phyloP scores from a whole-genome alignment of 306 rosid species.

The Carpinus viminea region DNA sequence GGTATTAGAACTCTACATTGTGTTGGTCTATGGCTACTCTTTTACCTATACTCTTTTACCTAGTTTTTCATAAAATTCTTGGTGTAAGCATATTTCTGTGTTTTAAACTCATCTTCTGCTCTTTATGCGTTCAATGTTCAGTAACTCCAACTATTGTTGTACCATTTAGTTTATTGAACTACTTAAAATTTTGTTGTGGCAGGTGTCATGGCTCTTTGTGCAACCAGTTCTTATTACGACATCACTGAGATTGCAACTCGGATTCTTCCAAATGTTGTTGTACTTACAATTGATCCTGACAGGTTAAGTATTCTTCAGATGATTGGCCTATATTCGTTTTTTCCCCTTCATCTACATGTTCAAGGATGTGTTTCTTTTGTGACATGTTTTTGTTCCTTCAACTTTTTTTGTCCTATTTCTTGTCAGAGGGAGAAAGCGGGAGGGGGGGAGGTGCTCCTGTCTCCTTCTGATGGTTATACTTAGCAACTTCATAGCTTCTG shows the following conservation, averaged over 20 bases:
- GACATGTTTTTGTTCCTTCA: not conserved
- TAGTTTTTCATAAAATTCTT: not conserved
- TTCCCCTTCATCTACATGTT: not conserved
- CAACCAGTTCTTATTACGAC: slow-evolving; percentile 95
- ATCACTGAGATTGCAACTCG: slow-evolving; percentile 86
- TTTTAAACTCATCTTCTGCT: slow-evolving; percentile 6
- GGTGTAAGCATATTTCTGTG: not conserved
- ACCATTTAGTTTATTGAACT: slow-evolving; percentile 1
- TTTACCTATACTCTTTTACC: slow-evolving; percentile 9
- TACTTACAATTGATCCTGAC: slow-evolving; percentile 93
- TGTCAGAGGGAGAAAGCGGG: no score
- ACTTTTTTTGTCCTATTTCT: not conserved
- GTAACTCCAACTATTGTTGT: slow-evolving; percentile 14
- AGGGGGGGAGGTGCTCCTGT: no score
- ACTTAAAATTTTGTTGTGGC: slow-evolving; percentile 34
- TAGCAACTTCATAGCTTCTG: no score
- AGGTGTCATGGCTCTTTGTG: slow-evolving; percentile 98
- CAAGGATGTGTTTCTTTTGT: slow-evolving; percentile 10
- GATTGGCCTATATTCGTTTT: slow-evolving; percentile 3
- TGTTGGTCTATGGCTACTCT: not conserved
- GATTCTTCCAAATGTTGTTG: slow-evolving; percentile 91
- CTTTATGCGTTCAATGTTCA: slow-evolving; percentile 17
- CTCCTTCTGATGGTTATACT: no score
- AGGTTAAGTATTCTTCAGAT: slow-evolving; percentile 44
- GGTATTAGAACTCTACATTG: slow-evolving; percentile 50